Percentiles rank a stretch among this genome's conserved stretches.
Conservation (phyloP, 75 land plant genomes). For the Sequoiadendron giganteum region DNA sequence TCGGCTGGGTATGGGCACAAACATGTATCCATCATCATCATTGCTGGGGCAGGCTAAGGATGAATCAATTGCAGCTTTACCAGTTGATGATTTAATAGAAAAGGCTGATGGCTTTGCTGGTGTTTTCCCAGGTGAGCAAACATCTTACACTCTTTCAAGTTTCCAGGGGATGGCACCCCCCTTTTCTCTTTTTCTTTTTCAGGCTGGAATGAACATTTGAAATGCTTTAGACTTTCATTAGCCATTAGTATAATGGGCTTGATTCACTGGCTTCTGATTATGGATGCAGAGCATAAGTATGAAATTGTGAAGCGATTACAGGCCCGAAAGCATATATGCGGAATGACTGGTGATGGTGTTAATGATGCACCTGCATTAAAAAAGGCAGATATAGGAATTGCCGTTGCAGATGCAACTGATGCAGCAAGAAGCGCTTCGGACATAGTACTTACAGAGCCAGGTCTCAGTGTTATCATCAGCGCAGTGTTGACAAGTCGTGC, state of each 20-base stretch:
- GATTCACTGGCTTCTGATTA: constrained; percentile 5
- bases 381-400: constrained; percentile 96
- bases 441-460: constrained; percentile 94
- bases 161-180: background rate
- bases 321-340: constrained; percentile 91
- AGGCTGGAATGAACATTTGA: background rate
- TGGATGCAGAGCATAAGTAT: constrained; percentile 84
- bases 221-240: background rate
- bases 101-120: constrained; percentile 96
- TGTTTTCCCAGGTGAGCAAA: constrained; percentile 73
- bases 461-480: constrained; percentile 93
- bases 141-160: background rate
- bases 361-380: constrained; percentile 99
- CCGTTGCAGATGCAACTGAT: constrained; percentile 98
- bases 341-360: constrained; percentile 99
- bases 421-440: constrained; percentile 98
- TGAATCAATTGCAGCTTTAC: constrained; percentile 56
- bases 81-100: constrained; percentile 86
- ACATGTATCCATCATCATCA: constrained; percentile 94
- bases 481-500: constrained; percentile 95
- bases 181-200: background rate
- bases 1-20: constrained; percentile 92
- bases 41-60: constrained; percentile 72
- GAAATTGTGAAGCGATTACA: constrained; percentile 92
- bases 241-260: background rate